Percentiles rank a stretch among this genome's conserved stretches.
Conservation (phyloP, 768 basidiomycete genomes). For the Suillus bovinus region DNA sequence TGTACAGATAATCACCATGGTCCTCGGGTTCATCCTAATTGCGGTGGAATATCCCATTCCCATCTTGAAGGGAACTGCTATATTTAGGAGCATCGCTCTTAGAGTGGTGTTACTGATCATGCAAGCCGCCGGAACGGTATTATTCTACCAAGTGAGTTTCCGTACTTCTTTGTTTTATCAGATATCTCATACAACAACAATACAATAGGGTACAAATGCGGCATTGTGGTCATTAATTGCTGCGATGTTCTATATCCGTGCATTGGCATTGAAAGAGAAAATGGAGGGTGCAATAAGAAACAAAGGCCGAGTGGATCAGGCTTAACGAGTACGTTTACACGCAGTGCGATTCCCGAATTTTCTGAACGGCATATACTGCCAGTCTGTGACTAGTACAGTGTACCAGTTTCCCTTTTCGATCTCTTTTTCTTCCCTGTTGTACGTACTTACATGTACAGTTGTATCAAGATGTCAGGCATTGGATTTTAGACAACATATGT, state of each 20-base stretch:
- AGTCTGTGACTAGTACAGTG: neutral
- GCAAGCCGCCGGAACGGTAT: conserved; percentile 59
- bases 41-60: conserved; percentile 75
- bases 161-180: neutral
- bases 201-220: conserved; percentile 73
- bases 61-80: conserved; percentile 47
- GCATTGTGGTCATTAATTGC: conserved; percentile 81
- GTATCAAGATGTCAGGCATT: neutral
- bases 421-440: neutral
- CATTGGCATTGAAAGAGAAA: conserved; percentile 64
- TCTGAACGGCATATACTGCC: too few relatives aligned
- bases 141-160: conserved; percentile 75
- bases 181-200: neutral
- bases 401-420: neutral
- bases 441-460: neutral
- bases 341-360: neutral
- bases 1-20: conserved; percentile 67
- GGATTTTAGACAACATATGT: neutral
- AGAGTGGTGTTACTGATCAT: conserved; percentile 63
- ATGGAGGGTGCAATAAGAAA: conserved; percentile 68
- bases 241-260: conserved; percentile 63
- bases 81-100: conserved; percentile 67
- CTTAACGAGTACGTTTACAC: conserved; percentile 36
- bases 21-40: conserved; percentile 58
- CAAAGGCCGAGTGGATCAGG: conserved; percentile 56